Evolutionary conservation across 1,284 basidiomycete genomes (phyloP), one percentile per base, ranked within the genome.

Genomic region (Cryptococcus hybrid): DNA sequence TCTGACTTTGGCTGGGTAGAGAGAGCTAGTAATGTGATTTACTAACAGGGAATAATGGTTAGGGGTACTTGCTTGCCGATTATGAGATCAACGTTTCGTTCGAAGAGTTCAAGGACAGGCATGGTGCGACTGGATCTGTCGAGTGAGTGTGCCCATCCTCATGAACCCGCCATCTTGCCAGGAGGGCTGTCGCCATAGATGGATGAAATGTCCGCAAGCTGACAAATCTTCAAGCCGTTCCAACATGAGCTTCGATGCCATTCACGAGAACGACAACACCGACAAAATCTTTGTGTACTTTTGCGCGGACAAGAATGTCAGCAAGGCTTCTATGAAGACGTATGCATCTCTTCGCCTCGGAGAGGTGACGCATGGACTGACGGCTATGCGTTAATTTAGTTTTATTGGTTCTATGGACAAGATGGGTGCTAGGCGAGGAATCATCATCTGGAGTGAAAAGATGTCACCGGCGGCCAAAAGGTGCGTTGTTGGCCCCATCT

Each of bases 381-480:
- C 44, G 43, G 39, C 42, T 43, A 3, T 30, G 30, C 5, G 8
- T 3, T 7, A 18, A n/a, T 30, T 24, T 74, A 96, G 93, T 72
- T 82, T 98, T 65, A 84, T 96, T 55, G 82, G 83, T 57, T 90
- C 93, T 61, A 82, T 98, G 51, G 92, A 95, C 73, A 89, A 92
- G 75, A 90, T 93, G 76, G 85, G 84, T 56, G 97, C 98, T 49
- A 85, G 87, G 67, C 84, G 89, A 62, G 96, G 95, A 6, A 89
- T 99, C 75, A 90, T 99, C 61, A 91, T 99, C 65, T 98, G 93
- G 81, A 88, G 90, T 30, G 90, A 91, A 51, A 94, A 89, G 71
- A 96, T 99, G 90, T 97, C 95, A 6, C 88, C 92, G 9, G 91
- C 93, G 2, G 96, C 96, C 5, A 85, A 90, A 99, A 98, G 81